A percentile compares a stretch with the other conserved stretches of the same genome.
Evolutionary conservation across 306 rosid species (phyloP).

Genomic region (Fagus sylvatica): DNA sequence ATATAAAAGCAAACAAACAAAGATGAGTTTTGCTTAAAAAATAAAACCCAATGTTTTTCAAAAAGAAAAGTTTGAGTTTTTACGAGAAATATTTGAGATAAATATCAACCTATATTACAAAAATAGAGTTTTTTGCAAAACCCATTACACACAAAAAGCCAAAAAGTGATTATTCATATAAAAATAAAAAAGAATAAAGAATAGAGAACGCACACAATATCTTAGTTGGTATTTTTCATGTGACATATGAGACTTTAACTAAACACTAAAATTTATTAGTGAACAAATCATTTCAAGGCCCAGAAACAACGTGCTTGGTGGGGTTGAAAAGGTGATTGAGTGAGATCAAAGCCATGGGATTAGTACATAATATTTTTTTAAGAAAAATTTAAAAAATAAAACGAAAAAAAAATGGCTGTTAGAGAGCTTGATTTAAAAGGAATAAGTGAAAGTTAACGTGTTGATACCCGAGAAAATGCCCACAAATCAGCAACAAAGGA

Average conservation of each 20-base stretch:
- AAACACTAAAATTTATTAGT: background rate
- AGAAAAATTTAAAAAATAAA: background rate
- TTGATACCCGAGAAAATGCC: slow-evolving; percentile 27
- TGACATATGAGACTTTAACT: background rate
- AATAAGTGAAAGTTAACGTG: slow-evolving; percentile 29
- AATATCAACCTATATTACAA: too few relatives aligned
- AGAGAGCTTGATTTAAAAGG: slow-evolving; percentile 20
- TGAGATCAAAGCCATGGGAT: slow-evolving; percentile 11
- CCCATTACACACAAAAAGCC: slow-evolving; percentile 1
- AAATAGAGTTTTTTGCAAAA: background rate
- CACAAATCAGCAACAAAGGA: slow-evolving; percentile 19
- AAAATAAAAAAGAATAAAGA: too few relatives aligned
- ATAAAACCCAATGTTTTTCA: too few relatives aligned
- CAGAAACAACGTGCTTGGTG: slow-evolving; percentile 28
- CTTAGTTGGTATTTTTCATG: background rate
- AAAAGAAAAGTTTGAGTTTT: too few relatives aligned
- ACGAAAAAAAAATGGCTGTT: background rate
- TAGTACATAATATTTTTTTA: background rate
- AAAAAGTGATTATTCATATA: too few relatives aligned
- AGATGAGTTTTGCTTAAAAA: too few relatives aligned
- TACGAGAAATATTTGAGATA: too few relatives aligned
- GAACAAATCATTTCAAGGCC: background rate
- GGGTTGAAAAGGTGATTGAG: slow-evolving; percentile 15
- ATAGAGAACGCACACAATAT: too few relatives aligned
- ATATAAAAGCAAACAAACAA: too few relatives aligned